Base-by-base conservation (phyloP, 768 basidiomycete genomes). In the Boletus huronensis region DNA sequence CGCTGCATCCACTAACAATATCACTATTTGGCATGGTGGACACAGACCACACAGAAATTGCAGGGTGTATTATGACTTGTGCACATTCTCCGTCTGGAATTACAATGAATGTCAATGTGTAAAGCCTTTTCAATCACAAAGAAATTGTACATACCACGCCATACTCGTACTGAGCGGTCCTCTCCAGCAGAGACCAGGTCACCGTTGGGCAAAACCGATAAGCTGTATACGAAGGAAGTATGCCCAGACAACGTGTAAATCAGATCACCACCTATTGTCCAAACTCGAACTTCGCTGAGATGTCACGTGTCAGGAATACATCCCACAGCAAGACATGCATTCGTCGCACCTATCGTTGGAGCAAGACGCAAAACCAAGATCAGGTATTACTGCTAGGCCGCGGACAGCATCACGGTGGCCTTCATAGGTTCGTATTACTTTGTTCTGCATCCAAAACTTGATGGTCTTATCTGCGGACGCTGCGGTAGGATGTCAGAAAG, bases 31-130 rank as follows among this genome's bases (percentile, higher is more conserved):
- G 86, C 79, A 93, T 85, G 6, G 85, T 79, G 1, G 90, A 85
- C 16, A 96, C 91, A 3, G 90, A 75, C 97, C 97, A 99, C 2
- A 99, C 91, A n/a, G 96, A 98, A 52, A 96, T 91, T 8, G 93
- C 93, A 7, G 97, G 94, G 65, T 97, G 93, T 10, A 90, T 82
- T 55, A 99, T 84, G 10, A 88, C 89, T 70, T 99, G 96, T 6
- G 81, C 71, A 60, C 90, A 90, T 70, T 93, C 90, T 14, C 91
- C 94, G 59, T 93, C 95, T 91, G 60, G 31, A 36, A 44, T 55
- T 19, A 35, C 40, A 41, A 41, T 40, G 26, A 19, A 49, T 48
- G 53, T 42, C 43, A 59, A 52, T n/a, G 10, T 25, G 21, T 5
- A 19, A 49, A 25, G 44, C 38, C 42, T 28, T 38, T n/a, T 9